Percentiles rank a stretch among this genome's conserved stretches.
Conservation (phyloP, 2,329 filamentous ascomycete species). For the Penicillium sclerotiorum region DNA sequence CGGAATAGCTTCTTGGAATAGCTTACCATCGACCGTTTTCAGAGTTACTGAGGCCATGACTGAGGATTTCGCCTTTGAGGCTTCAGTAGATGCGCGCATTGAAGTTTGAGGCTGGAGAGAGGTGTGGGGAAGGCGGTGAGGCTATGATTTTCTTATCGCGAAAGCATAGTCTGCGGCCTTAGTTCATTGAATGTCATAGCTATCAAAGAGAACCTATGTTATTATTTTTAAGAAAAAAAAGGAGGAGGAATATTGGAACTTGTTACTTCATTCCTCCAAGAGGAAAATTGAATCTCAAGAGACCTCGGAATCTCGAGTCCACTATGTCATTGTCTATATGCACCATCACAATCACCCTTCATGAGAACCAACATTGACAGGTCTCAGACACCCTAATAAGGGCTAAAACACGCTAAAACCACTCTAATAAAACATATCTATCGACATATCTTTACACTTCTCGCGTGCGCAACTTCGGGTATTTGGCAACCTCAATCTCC, state of each 20-base stretch:
- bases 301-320: too few species aligned
- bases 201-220: too few species aligned
- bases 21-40: constrained; percentile 25
- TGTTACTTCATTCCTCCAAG: too few species aligned
- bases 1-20: too few species aligned
- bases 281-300: background rate
- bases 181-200: too few species aligned
- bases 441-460: constrained; percentile 39
- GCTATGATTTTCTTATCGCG: too few species aligned
- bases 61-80: background rate
- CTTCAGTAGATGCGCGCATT: background rate
- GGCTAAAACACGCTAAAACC: constrained; percentile 21
- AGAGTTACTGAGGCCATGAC: constrained; percentile 26
- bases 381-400: constrained; percentile 8
- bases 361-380: constrained; percentile 8
- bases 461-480: constrained; percentile 42
- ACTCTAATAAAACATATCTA: constrained; percentile 12
- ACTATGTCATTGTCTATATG: constrained; percentile 10
- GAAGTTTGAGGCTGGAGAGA: constrained; percentile 13
- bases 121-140: constrained; percentile 21
- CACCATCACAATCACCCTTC: constrained; percentile 5
- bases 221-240: too few species aligned
- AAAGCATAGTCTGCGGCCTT: too few species aligned
- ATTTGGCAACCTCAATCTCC: constrained; percentile 52
- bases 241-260: too few species aligned